These are phyloP conservation scores for Ceratocystis papillata DNA, from an alignment of 2,329 filamentous ascomycete species.

Conservation along the genomic window DNA sequence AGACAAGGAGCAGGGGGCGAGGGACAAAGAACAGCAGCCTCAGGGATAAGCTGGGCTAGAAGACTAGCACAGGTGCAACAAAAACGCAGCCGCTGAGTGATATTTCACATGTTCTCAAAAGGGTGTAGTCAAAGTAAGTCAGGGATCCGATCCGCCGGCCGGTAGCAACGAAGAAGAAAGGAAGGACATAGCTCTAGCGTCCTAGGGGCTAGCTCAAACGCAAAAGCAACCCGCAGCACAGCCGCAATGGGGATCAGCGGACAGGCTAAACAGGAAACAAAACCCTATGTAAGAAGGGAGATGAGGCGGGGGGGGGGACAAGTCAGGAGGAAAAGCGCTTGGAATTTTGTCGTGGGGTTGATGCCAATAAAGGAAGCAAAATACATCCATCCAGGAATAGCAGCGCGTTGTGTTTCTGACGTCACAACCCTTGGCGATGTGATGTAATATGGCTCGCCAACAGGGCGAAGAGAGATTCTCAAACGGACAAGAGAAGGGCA, in stretches of 20 bases:
- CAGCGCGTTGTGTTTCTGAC: background rate
- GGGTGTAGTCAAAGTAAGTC: background rate
- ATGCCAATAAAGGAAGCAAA: background rate
- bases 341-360: background rate
- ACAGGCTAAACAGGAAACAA: conserved; percentile 9
- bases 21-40: background rate
- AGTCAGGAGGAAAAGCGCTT: background rate
- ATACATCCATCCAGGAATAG: background rate
- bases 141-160: background rate
- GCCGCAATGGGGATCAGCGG: conserved; percentile 10
- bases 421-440: background rate
- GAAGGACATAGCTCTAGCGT: background rate
- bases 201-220: no score
- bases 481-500: no score
- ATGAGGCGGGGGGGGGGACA: background rate
- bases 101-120: conserved; percentile 1
- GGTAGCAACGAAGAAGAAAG: conserved; percentile 1
- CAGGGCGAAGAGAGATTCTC: no score
- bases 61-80: background rate
- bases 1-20: background rate
- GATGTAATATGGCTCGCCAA: no score
- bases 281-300: conserved; percentile 3
- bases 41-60: background rate
- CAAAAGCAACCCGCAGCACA: background rate
- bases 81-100: background rate